phyloP scores from a whole-genome alignment of 768 basidiomycete genomes.

The Xerocomellus chrysenteron region DNA sequence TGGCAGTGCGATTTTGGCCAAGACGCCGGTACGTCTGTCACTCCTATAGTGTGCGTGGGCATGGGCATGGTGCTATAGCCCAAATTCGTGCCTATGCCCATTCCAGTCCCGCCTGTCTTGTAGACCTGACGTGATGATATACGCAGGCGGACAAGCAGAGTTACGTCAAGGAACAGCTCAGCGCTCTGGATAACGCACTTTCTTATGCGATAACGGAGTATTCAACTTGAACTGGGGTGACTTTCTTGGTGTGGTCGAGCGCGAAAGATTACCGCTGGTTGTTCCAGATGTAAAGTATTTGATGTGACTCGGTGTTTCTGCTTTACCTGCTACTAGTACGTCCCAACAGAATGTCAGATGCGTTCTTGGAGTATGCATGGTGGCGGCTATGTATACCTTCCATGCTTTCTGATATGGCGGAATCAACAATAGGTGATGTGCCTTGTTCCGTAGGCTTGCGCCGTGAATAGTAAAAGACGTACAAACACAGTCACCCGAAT shows the following conservation, averaged over 20 bases:
- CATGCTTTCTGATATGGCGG: no score
- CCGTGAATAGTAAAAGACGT: no score
- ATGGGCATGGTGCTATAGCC: background rate
- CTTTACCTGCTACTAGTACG: background rate
- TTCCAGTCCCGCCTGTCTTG: no score
- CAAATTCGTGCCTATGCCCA: background rate
- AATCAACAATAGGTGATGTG: no score
- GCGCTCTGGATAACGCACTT: background rate
- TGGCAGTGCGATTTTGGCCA: background rate
- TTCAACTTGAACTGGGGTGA: background rate
- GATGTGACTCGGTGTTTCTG: background rate
- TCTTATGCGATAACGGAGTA: background rate
- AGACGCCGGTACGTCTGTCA: conserved; percentile 2
- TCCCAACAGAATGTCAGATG: no score
- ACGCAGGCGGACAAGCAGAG: background rate
- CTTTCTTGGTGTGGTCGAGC: background rate
- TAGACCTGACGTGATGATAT: background rate
- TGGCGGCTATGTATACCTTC: no score
- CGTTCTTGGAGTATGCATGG: no score
- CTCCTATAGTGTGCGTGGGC: background rate
- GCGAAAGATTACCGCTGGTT: no score
- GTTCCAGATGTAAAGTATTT: background rate
- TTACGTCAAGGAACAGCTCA: rapidly evolving
- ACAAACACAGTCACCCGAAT: no score
- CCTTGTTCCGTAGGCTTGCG: no score